Evolutionary conservation across 1,139 yeast species (phyloP).

Genomic region (Geotrichum aggregatum): DNA sequence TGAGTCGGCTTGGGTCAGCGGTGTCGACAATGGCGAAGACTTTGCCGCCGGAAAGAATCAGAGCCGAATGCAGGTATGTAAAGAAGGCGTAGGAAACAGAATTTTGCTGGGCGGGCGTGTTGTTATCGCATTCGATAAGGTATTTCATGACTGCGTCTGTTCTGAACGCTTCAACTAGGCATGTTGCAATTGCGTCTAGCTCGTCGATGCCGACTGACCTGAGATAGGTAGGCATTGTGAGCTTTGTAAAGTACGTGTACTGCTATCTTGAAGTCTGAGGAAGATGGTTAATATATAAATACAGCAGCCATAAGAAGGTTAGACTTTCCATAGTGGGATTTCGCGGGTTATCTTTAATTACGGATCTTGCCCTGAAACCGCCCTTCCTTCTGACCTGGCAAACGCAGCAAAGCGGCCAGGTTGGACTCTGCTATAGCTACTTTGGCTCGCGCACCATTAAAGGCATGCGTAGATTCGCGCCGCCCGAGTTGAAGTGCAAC

Average conservation of each 20-base stretch:
- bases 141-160: neutral
- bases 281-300: no score
- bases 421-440: no score
- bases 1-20: neutral
- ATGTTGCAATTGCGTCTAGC: neutral
- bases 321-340: no score
- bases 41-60: neutral
- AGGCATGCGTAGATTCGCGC: neutral
- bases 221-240: no score
- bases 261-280: no score
- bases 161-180: neutral
- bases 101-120: neutral
- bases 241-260: no score
- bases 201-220: no score
- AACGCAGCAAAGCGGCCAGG: no score
- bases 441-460: conserved; percentile 3
- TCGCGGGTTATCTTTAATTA: no score
- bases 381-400: no score
- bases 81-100: neutral
- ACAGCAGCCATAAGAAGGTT: no score
- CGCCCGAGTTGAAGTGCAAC: neutral
- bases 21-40: conserved; percentile 3
- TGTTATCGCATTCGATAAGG: conserved; percentile 2
- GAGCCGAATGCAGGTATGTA: neutral
- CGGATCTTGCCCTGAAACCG: no score